Conservation (phyloP, 2,329 filamentous ascomycete genomes). For the Aspergillus sp. region DNA sequence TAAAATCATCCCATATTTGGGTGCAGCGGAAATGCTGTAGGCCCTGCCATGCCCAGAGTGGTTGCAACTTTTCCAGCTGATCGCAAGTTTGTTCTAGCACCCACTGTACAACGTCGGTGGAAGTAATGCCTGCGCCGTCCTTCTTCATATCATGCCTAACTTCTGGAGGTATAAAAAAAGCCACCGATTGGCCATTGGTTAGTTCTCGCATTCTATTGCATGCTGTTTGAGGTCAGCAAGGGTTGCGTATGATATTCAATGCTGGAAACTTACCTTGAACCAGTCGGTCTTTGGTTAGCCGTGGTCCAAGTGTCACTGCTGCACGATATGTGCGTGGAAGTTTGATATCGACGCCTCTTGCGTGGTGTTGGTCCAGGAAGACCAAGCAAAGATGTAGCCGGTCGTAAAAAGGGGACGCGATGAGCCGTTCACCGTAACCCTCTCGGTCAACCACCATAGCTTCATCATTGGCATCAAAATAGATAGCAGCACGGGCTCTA, state of each 20-base stretch:
- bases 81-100: constrained; percentile 56
- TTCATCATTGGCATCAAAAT: constrained; percentile 45
- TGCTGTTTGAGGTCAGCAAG: too few relatives aligned
- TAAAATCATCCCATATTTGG: constrained; percentile 32
- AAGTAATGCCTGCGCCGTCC: constrained; percentile 45
- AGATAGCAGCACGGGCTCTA: constrained; percentile 50
- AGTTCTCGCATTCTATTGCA: too few relatives aligned
- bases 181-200: too few relatives aligned
- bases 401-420: constrained; percentile 57
- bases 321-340: constrained; percentile 60
- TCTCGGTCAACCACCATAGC: constrained; percentile 28
- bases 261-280: constrained; percentile 57
- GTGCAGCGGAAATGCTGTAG: constrained; percentile 47
- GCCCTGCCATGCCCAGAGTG: constrained; percentile 63
- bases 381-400: constrained; percentile 61
- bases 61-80: constrained; percentile 50
- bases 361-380: constrained; percentile 70
- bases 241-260: too few relatives aligned
- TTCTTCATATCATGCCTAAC: constrained; percentile 45
- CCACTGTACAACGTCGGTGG: constrained; percentile 60
- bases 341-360: constrained; percentile 66
- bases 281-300: constrained; percentile 66
- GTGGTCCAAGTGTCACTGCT: constrained; percentile 65
- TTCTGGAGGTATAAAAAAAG: too few relatives aligned
- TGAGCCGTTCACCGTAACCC: constrained; percentile 38